Base-by-base conservation (phyloP, 1,139 yeast genomes). In the Blastobotrys capitulatus region DNA sequence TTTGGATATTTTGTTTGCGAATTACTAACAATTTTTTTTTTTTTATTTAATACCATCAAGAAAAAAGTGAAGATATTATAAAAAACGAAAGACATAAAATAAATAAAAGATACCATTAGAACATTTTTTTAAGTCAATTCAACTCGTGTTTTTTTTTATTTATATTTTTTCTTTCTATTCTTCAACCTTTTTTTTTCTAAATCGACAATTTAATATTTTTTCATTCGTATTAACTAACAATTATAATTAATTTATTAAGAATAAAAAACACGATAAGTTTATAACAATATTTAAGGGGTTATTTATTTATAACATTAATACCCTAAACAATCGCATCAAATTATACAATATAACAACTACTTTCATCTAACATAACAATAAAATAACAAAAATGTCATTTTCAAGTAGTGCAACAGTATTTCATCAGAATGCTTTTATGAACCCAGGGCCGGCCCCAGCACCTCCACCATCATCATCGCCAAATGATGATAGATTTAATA, bases 401-500 rank as follows among this genome's bases (percentile, higher is more conserved):
- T 61, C 63, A 37, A 50, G 57, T 44, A 57, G 61, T 36, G 62
- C 63, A 18, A 53, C 62, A 34, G 63, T 54, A 49, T 62, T 57
- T 51, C 60, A 65, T 12, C 64, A 61, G 44, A 61, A 64, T 52
- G 71, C 73, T 26, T 69, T 69, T 51, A 51, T 64, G 54, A 63
- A 65, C 52, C 72, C 73, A 10, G 73, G 73, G 18, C 73, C 73
- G 7, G 73, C 73, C 20, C 73, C 73, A 2, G 56, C 63, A 39
- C 73, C 73, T n/a, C 72, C 73, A 4, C 50, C 36, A 16, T 40
- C 39, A 31, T 18, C 38, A 12, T n/a, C 25, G 4, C 25, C 4
- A 22, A 20, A 22, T 6, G 37, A 29, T 15, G 32, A 31, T 20
- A 15, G 15, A 12, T 44, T 26, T 35, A 41, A 49, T 29, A n/a